Evolutionary conservation across 164 flowering plant species (phyloP).

Genomic region (Umbilicus rupestris): DNA sequence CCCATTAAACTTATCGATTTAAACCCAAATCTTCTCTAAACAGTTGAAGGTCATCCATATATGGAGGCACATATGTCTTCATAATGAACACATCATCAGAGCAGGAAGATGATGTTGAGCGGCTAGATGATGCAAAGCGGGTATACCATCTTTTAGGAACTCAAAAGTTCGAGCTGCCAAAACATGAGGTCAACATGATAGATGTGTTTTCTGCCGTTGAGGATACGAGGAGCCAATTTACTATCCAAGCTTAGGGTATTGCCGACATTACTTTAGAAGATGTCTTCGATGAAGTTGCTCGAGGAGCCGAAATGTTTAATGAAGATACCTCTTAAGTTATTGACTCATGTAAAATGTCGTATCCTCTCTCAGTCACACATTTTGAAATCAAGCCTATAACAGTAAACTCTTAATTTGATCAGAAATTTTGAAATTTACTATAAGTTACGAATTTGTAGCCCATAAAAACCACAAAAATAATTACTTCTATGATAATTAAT

Average conservation of each 20-base stretch:
- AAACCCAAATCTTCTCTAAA: not conserved
- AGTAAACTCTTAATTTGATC: no score
- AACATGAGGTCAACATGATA: conserved; percentile 61
- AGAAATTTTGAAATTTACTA: no score
- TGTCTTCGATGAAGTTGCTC: conserved; percentile 90
- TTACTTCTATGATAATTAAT: no score
- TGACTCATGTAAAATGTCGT: not conserved
- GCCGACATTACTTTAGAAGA: conserved; percentile 93
- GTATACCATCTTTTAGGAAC: conserved; percentile 81
- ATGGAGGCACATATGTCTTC: conserved; percentile 83
- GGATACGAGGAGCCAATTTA: conserved; percentile 58
- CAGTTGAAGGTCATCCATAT: conserved; percentile 91
- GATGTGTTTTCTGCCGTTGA: conserved; percentile 84
- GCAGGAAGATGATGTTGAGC: conserved; percentile 65
- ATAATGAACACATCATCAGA: conserved; percentile 70
- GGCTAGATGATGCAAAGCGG: conserved; percentile 53
- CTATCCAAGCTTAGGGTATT: conserved; percentile 90
- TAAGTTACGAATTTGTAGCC: no score
- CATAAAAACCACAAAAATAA: no score
- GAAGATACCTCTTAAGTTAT: conserved; percentile 2
- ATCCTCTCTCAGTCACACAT: no score
- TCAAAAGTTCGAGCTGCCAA: conserved; percentile 87
- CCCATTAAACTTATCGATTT: not conserved
- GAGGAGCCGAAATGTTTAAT: conserved; percentile 39
- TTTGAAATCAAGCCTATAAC: no score